Base-by-base conservation (phyloP, 805 yeast species). In the Lipomyces spencermartinsiae region DNA sequence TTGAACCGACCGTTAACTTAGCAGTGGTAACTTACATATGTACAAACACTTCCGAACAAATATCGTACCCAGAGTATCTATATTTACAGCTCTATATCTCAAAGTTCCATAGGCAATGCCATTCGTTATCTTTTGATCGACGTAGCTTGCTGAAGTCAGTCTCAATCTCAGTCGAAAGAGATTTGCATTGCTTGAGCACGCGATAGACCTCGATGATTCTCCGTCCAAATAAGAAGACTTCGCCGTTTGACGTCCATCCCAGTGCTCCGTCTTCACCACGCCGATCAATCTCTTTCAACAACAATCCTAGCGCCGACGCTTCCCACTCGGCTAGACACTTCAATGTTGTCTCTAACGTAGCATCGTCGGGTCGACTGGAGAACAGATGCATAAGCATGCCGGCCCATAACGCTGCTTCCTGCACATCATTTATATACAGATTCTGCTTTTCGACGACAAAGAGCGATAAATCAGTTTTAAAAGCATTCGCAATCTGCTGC, bases 361-460 rank as follows among this genome's bases (percentile, higher is more conserved):
- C 25, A 10, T 16, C 4, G 29, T 25, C 29, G 6, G 12, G 16
- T 14, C 8, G 12, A 8, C 29, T 16, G n/a, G 22, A 12, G 4
- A 22, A 22, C 29, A 39, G 43, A 3, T 35, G 51, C 19, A 19
- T 14, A 55, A 69, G 53, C 65, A 64, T 39, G 7, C 35, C 16
- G 4, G 65, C 64, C 63, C 66, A 60, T 43, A 54, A 51, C n/a
- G 39, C 64, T 19, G 63, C 67, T 6, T 59, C 65, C n/a, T 55
- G 61, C 8, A 73, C 71, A 14, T 82, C 83, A 74, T 88, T 86
- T 71, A 87, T 81, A 77, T 87, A 91, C 53, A 89, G 83, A 71
- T 92, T 91, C 64, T 83, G 85, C 73, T 85, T 86, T 74, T 92
- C 97, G 6, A 83, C 78, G 5, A 87, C 86, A 76, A 92, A 92